Base-by-base conservation (phyloP, 345 rosid genomes). In the Pistacia atlantica region DNA sequence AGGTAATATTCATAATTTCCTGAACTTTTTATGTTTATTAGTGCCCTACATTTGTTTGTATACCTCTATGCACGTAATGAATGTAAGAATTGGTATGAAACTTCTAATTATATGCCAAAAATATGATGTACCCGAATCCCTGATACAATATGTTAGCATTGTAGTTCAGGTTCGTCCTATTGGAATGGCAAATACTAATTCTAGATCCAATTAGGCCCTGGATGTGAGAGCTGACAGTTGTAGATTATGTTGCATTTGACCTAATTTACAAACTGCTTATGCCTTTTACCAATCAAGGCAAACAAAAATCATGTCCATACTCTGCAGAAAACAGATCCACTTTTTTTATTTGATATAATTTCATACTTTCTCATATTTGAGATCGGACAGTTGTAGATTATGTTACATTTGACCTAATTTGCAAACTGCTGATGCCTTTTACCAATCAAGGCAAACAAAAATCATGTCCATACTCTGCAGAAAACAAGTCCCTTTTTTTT, bases 1-100 rank as follows among this genome's bases (percentile, higher is more conserved):
- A 91, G 97, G 99, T 93, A 87, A 56, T 72, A 18, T 52, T 62
- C 17, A 10, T 66, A 46, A 45, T 77, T 71, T 12, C 54, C 59
- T 71, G 35, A 31, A 77, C 45, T 66, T 64, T 46, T 75, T 63
- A 38, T 22, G 37, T 75, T 77, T 68, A 67, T 61, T 28, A 22
- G 71, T 67, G 35, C 80, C 75, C 11, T 49, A 62, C 59, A 70
- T 63, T 51, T 42, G 18, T 28, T 51, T 67, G 55, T 46, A 56
- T 58, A 56, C 16, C 28, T 76, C 57, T 20, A n/a, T 77, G n/a
- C 31, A 4, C 10, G 10, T 57, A 57, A 7, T 37, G 52, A 18
- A 38, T 57, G 52, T 20, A 11, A 5, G 17, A 56, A 33, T 18
- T 70, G 18, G 59, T 58, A 22, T 58, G 42, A 37, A 18, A 37